These are phyloP conservation scores for Microdochium bolleyi DNA, from an alignment of 2,329 filamentous ascomycete genomes.

Conservation along the genomic window DNA sequence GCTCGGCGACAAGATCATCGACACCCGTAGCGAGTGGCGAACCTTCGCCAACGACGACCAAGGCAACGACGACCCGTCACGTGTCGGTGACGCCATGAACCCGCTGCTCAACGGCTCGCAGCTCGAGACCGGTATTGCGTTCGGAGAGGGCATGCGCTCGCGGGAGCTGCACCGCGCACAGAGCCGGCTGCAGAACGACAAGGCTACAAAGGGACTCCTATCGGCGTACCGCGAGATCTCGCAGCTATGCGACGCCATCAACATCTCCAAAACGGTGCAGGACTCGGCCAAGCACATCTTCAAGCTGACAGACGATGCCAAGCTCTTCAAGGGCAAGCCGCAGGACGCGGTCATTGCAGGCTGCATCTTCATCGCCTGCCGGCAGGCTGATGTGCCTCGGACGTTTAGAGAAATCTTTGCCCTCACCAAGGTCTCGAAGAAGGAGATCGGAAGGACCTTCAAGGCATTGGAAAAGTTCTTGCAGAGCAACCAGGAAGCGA, in stretches of 20 bases:
- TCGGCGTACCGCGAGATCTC: slow-evolving; percentile 87
- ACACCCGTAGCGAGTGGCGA: slow-evolving; percentile 95
- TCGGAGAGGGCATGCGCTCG: slow-evolving; percentile 59
- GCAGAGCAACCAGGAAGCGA: slow-evolving; percentile 60
- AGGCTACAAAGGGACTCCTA: slow-evolving; percentile 72
- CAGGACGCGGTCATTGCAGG: slow-evolving; percentile 91
- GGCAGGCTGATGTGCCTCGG: slow-evolving; percentile 76
- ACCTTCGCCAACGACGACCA: slow-evolving; percentile 98
- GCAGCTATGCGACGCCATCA: slow-evolving; percentile 76
- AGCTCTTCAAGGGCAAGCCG: slow-evolving; percentile 90
- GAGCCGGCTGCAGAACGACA: slow-evolving; percentile 73
- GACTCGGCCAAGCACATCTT: slow-evolving; percentile 92
- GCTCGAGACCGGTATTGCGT: slow-evolving; percentile 81
- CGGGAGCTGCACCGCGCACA: slow-evolving; percentile 63
- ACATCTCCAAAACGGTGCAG: slow-evolving; percentile 71
- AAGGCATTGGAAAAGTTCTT: slow-evolving; percentile 88
- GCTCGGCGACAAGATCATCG: slow-evolving; percentile 82
- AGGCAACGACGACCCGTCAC: slow-evolving; percentile 90
- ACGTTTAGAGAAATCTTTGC: slow-evolving; percentile 94
- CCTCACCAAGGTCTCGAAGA: slow-evolving; percentile 89
- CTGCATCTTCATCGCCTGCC: slow-evolving; percentile 96
- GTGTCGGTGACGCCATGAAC: slow-evolving; percentile 92
- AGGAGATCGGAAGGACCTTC: slow-evolving; percentile 94
- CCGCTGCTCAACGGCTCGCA: slow-evolving; percentile 84
- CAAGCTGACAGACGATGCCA: slow-evolving; percentile 89